Evolutionary conservation across 495 filamentous ascomycete species (phyloP).

Genomic region (Penicillium lividum): DNA sequence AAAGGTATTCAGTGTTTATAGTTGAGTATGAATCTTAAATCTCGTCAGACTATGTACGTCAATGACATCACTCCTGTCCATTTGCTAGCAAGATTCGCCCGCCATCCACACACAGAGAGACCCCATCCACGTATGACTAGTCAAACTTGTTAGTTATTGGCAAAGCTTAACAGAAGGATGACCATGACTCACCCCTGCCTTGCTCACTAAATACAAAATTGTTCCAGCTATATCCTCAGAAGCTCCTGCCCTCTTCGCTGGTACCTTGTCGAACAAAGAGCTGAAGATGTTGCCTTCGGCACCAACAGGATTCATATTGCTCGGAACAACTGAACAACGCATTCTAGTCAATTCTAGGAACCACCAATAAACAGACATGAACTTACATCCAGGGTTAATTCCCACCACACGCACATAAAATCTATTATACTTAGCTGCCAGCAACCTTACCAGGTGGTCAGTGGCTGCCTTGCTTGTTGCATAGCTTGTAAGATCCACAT

Average conservation of each 20-base stretch:
- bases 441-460: slow-evolving; percentile 44
- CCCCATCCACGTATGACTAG: slow-evolving; percentile 39
- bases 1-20: background rate
- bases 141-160: slow-evolving; percentile 6
- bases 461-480: slow-evolving; percentile 47
- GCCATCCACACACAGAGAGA: slow-evolving; percentile 41
- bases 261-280: slow-evolving; percentile 44
- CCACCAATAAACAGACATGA: background rate
- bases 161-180: background rate
- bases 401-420: slow-evolving; percentile 46
- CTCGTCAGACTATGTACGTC: background rate
- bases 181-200: slow-evolving; percentile 34
- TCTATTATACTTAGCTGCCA: slow-evolving; percentile 43
- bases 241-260: slow-evolving; percentile 40
- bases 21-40: too few relatives aligned
- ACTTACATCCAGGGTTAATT: slow-evolving; percentile 51
- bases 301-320: slow-evolving; percentile 50
- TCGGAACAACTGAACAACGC: slow-evolving; percentile 38
- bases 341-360: background rate
- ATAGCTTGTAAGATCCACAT: slow-evolving; percentile 49
- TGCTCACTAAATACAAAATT: slow-evolving; percentile 41
- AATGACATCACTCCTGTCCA: slow-evolving; percentile 32
- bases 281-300: slow-evolving; percentile 46
- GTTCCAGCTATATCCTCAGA: slow-evolving; percentile 43
- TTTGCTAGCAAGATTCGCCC: slow-evolving; percentile 39